Conservation (phyloP, 2,329 filamentous ascomycete genomes). For the Neopestalotiopsis sp. region DNA sequence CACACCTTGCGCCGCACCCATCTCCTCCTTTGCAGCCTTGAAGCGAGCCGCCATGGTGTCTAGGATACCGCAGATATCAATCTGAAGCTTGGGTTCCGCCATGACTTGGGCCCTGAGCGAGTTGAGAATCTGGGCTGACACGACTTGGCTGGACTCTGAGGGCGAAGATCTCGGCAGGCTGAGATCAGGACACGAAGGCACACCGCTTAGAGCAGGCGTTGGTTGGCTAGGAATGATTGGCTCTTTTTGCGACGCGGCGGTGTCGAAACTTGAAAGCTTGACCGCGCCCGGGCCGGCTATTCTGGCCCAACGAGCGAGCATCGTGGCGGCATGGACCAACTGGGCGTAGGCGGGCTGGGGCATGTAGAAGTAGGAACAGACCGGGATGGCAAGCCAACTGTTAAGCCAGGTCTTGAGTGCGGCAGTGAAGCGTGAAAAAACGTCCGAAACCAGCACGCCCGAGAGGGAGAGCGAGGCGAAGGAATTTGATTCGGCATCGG, state of each 20-base stretch:
- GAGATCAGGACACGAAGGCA: conserved; percentile 10
- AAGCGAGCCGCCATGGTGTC: conserved; percentile 7
- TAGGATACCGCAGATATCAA: conserved; percentile 8
- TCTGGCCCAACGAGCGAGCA: conserved; percentile 3
- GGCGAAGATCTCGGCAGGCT: not conserved
- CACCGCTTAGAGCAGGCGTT: conserved; percentile 6
- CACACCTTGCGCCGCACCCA: not conserved
- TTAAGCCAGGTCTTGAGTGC: conserved; percentile 9
- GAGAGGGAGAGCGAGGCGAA: conserved; percentile 7
- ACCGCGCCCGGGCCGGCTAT: not conserved
- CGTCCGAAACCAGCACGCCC: not conserved
- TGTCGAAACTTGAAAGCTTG: not conserved
- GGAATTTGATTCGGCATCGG: not conserved
- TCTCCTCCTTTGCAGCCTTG: conserved; percentile 10
- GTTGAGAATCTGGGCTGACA: conserved; percentile 8
- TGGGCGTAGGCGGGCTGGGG: not conserved
- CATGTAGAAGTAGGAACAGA: conserved; percentile 14
- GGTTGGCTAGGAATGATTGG: not conserved
- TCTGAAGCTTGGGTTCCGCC: not conserved
- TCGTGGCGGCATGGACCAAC: conserved; percentile 8
- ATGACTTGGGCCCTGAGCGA: conserved; percentile 2
- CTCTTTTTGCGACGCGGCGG: not conserved
- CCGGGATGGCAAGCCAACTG: conserved; percentile 5
- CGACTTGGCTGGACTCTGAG: not conserved
- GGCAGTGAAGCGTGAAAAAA: conserved; percentile 3